Conservation (phyloP, 768 basidiomycete genomes). For the Auriscalpium microsporum region DNA sequence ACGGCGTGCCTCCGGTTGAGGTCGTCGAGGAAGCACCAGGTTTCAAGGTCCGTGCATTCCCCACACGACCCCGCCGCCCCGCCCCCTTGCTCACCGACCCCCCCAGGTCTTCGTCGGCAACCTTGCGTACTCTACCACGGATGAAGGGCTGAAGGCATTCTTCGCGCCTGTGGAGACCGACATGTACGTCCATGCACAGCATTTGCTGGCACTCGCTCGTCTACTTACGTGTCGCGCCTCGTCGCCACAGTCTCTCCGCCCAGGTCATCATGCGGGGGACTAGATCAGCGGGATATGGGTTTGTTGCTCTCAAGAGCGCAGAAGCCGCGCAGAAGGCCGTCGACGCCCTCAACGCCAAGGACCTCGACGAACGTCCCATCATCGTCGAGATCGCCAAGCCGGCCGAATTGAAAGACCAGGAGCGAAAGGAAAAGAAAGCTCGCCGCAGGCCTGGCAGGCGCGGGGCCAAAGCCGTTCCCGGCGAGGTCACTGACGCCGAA, state of each 20-base stretch:
- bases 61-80: conserved; percentile 12
- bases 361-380: conserved; percentile 82
- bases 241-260: conserved; percentile 54
- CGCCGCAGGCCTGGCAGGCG: conserved; percentile 73
- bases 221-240: conserved; percentile 9
- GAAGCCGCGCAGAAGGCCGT: conserved; percentile 86
- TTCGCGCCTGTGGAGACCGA: conserved; percentile 82
- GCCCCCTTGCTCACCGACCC: conserved; percentile 2
- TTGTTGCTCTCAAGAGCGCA: conserved; percentile 72
- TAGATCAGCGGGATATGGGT: conserved; percentile 88
- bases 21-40: conserved; percentile 62
- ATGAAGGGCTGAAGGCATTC: conserved; percentile 91
- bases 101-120: conserved; percentile 88
- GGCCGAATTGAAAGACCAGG: conserved; percentile 76
- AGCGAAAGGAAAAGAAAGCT: conserved; percentile 67
- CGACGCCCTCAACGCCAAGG: conserved; percentile 75
- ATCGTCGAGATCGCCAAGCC: conserved; percentile 93
- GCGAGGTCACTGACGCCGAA: conserved; percentile 86
- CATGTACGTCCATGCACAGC: conserved; percentile 54
- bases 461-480: conserved; percentile 78
- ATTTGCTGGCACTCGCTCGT: conserved; percentile 6
- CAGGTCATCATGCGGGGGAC: conserved; percentile 81
- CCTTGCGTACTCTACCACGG: conserved; percentile 89
- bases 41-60: conserved; percentile 58
- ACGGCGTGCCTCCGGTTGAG: conserved; percentile 72